phyloP scores from a whole-genome alignment of 1,139 yeast species.

The Casaregolazyma suthepensis region DNA sequence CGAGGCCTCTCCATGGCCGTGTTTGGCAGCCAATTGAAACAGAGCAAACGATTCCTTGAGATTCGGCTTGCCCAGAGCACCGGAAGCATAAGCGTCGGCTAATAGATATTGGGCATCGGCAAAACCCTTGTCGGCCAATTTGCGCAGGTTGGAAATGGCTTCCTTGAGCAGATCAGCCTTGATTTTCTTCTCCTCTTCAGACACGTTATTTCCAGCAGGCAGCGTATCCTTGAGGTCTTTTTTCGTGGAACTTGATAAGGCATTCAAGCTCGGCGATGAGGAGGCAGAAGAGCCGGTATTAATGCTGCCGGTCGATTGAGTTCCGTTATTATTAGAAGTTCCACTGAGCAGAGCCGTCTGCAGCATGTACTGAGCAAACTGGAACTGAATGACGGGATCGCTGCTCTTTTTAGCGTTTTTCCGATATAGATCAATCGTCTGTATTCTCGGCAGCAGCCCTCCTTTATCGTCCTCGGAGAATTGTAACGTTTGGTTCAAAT shows the following conservation, averaged over 20 bases:
- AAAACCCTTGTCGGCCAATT: slow-evolving; percentile 73
- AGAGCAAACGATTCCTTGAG: slow-evolving; percentile 66
- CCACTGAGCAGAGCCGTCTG: slow-evolving; percentile 60
- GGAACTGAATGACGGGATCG: slow-evolving; percentile 80
- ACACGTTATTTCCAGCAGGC: slow-evolving; percentile 6
- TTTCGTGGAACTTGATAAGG: not conserved
- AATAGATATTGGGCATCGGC: slow-evolving; percentile 86
- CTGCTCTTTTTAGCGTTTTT: slow-evolving; percentile 78
- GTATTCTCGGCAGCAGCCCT: slow-evolving; percentile 64
- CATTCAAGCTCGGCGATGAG: slow-evolving; percentile 11
- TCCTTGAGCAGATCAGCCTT: slow-evolving; percentile 55
- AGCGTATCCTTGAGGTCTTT: slow-evolving; percentile 1
- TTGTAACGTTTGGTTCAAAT: slow-evolving; percentile 29
- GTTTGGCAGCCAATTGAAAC: slow-evolving; percentile 88
- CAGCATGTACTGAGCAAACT: slow-evolving; percentile 85
- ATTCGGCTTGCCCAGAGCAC: slow-evolving; percentile 81
- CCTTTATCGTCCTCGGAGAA: slow-evolving; percentile 28
- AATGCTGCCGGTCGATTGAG: not conserved
- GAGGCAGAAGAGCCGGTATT: slow-evolving; percentile 14
- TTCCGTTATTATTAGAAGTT: not conserved
- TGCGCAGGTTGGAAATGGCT: slow-evolving; percentile 63
- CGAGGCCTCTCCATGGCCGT: slow-evolving; percentile 86
- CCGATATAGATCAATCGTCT: slow-evolving; percentile 82
- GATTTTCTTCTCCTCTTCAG: slow-evolving; percentile 35
- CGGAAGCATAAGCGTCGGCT: slow-evolving; percentile 83